Evolutionary conservation across 1,139 yeast species (phyloP), one percentile per base, ranked within the genome.

Genomic region (Candida frijolesensis): DNA sequence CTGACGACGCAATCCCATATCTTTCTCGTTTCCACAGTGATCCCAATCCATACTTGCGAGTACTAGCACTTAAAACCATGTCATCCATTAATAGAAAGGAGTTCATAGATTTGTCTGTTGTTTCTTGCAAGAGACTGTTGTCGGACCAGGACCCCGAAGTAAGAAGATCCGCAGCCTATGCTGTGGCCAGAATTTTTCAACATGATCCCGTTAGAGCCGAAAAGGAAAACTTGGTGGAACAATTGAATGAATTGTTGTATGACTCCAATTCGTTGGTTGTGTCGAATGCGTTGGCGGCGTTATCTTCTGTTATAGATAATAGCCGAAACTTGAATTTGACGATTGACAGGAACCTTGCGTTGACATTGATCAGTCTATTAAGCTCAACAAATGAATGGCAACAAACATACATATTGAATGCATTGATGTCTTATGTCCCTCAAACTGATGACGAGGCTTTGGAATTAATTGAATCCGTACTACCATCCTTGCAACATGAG

Each of bases 401-500:
- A 48, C 96, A 87, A 62, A 76, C 83, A 0, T 80, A 85, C 51
- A 75, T 90, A n/a, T 70, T 92, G 50, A 83, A 84, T 50, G 80
- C 94, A 0, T 65, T 92, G 44, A 76, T 84, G 78, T 74, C 82
- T 16, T 89, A 79, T 65, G 86, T 87, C 0, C 97, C 98, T 1
- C 83, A 84, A 54, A 73, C 80, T 0, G 73, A 82, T 16, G 75
- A 74, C 1, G 95, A 87, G 45, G 92, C 96, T 0, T 70, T 82
- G 49, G 74, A 75, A 3, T 63, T 92, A 60, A 82, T 90, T 18
- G 95, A 88, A 46, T 71, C 80, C n/a, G 75, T 83, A 3, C 64
- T 87, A 10, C 94, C 97, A 0, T 82, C 87, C 40, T 69, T 92
- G 16, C 96, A 85, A 60, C 96, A 89, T 63, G 87, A 86, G 30